phyloP scores from a whole-genome alignment of 345 rosid species.

The Lepidium africanum region DNA sequence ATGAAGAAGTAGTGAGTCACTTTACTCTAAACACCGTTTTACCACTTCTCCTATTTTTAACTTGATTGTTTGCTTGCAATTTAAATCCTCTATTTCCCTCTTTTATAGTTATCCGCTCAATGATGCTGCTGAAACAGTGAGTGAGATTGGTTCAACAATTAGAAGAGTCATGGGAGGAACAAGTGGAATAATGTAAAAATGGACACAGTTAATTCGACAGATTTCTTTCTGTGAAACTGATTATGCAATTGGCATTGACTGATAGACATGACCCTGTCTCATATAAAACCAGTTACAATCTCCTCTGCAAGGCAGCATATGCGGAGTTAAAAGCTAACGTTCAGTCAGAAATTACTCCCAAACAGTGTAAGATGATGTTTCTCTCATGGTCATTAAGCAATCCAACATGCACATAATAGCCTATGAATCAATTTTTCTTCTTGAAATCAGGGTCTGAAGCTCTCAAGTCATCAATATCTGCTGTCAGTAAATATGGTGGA shows the following conservation, averaged over 20 bases:
- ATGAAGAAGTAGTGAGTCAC: conserved; percentile 60
- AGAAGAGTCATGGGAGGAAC: conserved; percentile 96
- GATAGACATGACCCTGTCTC: neutral
- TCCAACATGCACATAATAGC: neutral
- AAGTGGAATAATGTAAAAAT: conserved; percentile 73
- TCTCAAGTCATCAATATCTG: conserved; percentile 66
- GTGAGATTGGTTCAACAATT: conserved; percentile 76
- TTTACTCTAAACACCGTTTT: neutral
- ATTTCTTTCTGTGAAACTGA: neutral
- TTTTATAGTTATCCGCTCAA: conserved; percentile 82
- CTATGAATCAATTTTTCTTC: neutral
- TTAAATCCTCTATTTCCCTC: neutral
- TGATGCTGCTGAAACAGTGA: conserved; percentile 81
- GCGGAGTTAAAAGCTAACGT: conserved; percentile 56
- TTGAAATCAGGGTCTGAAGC: conserved; percentile 66
- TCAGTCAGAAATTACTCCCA: conserved; percentile 44
- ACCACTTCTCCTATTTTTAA: neutral
- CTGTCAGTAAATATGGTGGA: conserved; percentile 84
- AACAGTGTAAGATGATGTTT: conserved; percentile 58
- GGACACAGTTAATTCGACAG: neutral
- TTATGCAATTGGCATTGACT: conserved; percentile 9
- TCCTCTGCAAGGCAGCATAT: conserved; percentile 80
- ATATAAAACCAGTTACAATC: conserved; percentile 49
- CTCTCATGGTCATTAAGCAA: neutral
- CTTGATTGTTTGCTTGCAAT: neutral